Evolutionary conservation across 352 stramenopile species (phyloP), one percentile per base, ranked within the genome.

Genomic region (Pythium utonaiense): DNA sequence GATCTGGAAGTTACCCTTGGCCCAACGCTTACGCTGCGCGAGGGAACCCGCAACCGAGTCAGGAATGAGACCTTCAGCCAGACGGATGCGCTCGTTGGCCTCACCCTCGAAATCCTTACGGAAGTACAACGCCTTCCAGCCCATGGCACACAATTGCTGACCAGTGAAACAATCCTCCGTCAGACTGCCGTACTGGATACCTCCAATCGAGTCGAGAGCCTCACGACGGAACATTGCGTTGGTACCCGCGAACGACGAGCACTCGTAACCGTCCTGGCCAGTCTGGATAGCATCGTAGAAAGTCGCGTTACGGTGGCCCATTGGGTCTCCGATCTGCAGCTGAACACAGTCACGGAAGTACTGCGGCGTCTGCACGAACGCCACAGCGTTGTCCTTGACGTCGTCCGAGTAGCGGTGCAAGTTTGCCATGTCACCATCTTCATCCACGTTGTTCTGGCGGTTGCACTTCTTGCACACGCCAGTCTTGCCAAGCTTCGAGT

Each of bases 111-210:
- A 79, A 58, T 79, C 71, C 62, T 78, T 79, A 42, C 71, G 71
- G 66, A 75, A 79, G 66, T 79, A 79, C 30, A 79, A 49, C 31
- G 59, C 68, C 54, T 79, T 77, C 71, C 71, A 79, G 57, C 71
- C 71, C 71, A 75, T 75, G 7, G 57, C 66, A 53, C 65, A 72
- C 19, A 79, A 34, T 40, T 69, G 60, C 57, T 76, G 61, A 30
- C 71, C 71, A 22, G 71, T 79, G 60, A 71, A 79, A 60, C 65
- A 74, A 73, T 84, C 75, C 66, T 84, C 75, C 16, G 75, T 84
- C 58, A 82, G 54, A 68, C 58, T 75, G 19, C 75, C 75, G 58
- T 77, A 77, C 58, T 77, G 70, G 48, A 84, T 82, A 16, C 75
- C 75, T 19, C 67, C 75, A 30, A 83, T 78, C 36, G 69, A 77